A percentile compares a stretch with the other conserved stretches of the same genome.
phyloP scores from a whole-genome alignment of 2,329 filamentous ascomycete genomes.

The Ophiostoma sp. region DNA sequence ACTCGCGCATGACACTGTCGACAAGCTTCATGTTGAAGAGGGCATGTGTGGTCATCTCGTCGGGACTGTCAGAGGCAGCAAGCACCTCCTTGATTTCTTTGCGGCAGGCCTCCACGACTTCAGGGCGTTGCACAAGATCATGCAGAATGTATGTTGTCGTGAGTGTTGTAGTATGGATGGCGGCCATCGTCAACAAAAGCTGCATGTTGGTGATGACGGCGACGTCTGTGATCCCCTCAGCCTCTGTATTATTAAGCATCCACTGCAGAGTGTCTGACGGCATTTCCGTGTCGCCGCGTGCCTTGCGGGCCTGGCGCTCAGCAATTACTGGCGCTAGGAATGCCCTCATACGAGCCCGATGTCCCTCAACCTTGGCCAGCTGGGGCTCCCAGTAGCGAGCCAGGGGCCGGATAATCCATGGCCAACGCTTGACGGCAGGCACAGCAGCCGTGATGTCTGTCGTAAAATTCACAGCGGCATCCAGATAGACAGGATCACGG shows the following conservation, averaged over 20 bases:
- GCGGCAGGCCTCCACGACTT: not conserved
- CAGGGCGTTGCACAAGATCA: conserved; percentile 41
- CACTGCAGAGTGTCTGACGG: not conserved
- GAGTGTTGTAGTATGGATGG: conserved; percentile 27
- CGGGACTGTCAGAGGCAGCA: not conserved
- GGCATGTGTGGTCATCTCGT: conserved; percentile 31
- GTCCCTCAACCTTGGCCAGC: not conserved
- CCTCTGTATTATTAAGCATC: not conserved
- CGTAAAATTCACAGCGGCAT: not conserved
- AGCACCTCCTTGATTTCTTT: not conserved
- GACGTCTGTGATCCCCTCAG: not conserved
- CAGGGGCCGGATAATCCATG: not conserved
- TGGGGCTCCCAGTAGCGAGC: not conserved
- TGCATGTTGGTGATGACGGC: not conserved
- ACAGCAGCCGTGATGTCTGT: not conserved
- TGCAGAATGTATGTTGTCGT: conserved; percentile 43
- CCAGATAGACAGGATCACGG: not conserved
- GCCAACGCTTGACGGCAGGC: not conserved
- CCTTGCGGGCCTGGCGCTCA: not conserved
- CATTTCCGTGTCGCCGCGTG: not conserved
- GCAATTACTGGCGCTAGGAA: not conserved
- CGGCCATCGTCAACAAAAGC: not conserved
- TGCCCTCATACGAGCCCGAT: not conserved
- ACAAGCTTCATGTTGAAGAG: conserved; percentile 38
- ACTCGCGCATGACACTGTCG: conserved; percentile 38